Percentiles rank a stretch among this genome's conserved stretches.
phyloP scores from a whole-genome alignment of 495 filamentous ascomycete genomes.

The Penicillium maclennaniae region DNA sequence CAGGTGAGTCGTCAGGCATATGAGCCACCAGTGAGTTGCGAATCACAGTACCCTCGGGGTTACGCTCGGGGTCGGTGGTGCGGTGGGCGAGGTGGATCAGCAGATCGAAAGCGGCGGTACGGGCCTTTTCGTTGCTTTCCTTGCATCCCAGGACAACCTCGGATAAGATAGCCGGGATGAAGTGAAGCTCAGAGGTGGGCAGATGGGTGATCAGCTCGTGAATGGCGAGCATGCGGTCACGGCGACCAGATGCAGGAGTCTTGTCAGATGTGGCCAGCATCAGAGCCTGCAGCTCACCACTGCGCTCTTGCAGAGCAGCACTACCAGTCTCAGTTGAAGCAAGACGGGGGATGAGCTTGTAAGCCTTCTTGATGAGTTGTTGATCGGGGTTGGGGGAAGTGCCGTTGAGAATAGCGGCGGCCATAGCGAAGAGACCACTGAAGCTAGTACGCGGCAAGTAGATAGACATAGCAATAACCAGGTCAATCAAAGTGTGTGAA shows the following conservation, averaged over 20 bases:
- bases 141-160: slow-evolving; percentile 94
- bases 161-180: slow-evolving; percentile 84
- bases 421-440: slow-evolving; percentile 73
- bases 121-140: slow-evolving; percentile 91
- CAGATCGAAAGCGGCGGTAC: slow-evolving; percentile 83
- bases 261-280: slow-evolving; percentile 74
- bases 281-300: slow-evolving; percentile 69
- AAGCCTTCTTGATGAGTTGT: slow-evolving; percentile 98
- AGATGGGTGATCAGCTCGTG: slow-evolving; percentile 71
- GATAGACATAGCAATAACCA: slow-evolving; percentile 90
- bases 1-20: slow-evolving; percentile 76
- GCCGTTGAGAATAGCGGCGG: slow-evolving; percentile 71
- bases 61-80: slow-evolving; percentile 55
- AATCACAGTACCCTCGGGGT: slow-evolving; percentile 65
- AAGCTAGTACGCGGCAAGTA: slow-evolving; percentile 86
- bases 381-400: slow-evolving; percentile 54
- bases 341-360: slow-evolving; percentile 90
- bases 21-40: slow-evolving; percentile 78
- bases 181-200: slow-evolving; percentile 73
- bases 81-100: slow-evolving; percentile 83
- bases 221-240: slow-evolving; percentile 81
- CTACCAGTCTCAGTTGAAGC: slow-evolving; percentile 72
- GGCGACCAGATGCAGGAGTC: slow-evolving; percentile 74
- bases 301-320: slow-evolving; percentile 66
- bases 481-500: slow-evolving; percentile 90